Evolutionary conservation across 306 rosid species (phyloP).

Genomic region (Inga laurina): DNA sequence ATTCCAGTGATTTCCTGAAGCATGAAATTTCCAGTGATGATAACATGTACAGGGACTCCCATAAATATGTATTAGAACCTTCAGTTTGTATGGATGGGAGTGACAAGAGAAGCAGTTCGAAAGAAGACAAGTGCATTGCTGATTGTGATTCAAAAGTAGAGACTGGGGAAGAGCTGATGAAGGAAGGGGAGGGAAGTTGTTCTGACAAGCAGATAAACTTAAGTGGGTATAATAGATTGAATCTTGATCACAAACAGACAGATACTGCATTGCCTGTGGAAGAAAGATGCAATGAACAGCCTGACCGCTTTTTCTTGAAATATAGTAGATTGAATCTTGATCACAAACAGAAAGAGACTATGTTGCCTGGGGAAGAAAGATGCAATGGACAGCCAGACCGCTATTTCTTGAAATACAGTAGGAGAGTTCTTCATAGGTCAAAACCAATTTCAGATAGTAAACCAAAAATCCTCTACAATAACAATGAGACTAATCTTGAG

Average conservation of each 20-base stretch:
- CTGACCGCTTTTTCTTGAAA: slow-evolving; percentile 47
- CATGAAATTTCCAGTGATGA: slow-evolving; percentile 25
- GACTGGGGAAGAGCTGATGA: slow-evolving; percentile 35
- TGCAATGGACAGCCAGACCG: slow-evolving; percentile 40
- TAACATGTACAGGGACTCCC: slow-evolving; percentile 12
- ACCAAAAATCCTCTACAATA: neutral
- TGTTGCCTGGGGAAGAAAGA: slow-evolving; percentile 30
- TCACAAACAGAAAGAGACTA: slow-evolving; percentile 35
- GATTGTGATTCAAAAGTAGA: slow-evolving; percentile 38
- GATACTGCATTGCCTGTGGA: slow-evolving; percentile 26
- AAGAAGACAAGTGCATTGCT: slow-evolving; percentile 17
- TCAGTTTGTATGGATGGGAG: slow-evolving; percentile 29
- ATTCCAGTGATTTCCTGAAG: slow-evolving; percentile 21
- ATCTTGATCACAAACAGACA: slow-evolving; percentile 44
- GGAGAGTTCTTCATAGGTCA: slow-evolving; percentile 35
- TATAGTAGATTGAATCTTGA: slow-evolving; percentile 44
- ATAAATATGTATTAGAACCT: slow-evolving; percentile 33
- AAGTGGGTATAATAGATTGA: slow-evolving; percentile 36
- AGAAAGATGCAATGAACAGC: slow-evolving; percentile 35
- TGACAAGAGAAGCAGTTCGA: slow-evolving; percentile 33
- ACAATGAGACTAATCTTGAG: slow-evolving; percentile 16
- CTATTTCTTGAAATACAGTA: slow-evolving; percentile 52
- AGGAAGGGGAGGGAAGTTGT: slow-evolving; percentile 60
- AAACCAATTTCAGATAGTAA: slow-evolving; percentile 23
- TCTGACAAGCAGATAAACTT: slow-evolving; percentile 42